These are phyloP conservation scores for Fusarium acutatum DNA, from an alignment of 2,329 filamentous ascomycete genomes.

Conservation along the genomic window DNA sequence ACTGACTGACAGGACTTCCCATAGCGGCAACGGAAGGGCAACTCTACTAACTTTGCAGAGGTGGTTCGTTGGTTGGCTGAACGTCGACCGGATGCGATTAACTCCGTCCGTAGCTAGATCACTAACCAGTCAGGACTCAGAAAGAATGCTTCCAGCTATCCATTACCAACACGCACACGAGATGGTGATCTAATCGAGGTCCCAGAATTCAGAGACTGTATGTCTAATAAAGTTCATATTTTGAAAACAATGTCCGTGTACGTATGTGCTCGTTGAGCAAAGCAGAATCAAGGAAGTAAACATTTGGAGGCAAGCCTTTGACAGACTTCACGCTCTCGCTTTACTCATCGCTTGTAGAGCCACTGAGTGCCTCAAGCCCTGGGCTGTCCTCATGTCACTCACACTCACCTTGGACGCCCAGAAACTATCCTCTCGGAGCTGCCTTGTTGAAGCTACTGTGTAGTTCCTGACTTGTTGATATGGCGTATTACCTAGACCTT, in stretches of 20 bases:
- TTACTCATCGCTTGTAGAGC: neutral
- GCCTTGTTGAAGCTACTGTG: neutral
- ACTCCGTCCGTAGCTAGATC: neutral
- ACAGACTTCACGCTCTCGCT: neutral
- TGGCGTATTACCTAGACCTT: neutral
- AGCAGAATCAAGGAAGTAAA: neutral
- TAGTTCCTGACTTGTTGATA: neutral
- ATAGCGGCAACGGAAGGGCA: slow-evolving; percentile 1
- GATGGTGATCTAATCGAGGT: neutral
- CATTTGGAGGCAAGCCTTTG: neutral
- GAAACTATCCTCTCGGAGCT: slow-evolving; percentile 2
- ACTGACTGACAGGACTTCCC: slow-evolving; percentile 14
- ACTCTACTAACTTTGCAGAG: neutral
- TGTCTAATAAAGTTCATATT: neutral
- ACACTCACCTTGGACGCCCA: neutral
- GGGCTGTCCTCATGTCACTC: neutral
- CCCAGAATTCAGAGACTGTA: neutral
- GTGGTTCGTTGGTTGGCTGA: slow-evolving; percentile 20
- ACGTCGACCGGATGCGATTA: slow-evolving; percentile 38
- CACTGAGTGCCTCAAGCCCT: neutral
- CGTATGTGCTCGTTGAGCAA: neutral
- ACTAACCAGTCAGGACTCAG: neutral
- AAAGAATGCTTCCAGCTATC: neutral
- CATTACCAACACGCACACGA: neutral
- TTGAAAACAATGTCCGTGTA: neutral